Evolutionary conservation across 2,329 filamentous ascomycete genomes (phyloP), one percentile per base, ranked within the genome.

Genomic region (Cryphonectria carpinicola): DNA sequence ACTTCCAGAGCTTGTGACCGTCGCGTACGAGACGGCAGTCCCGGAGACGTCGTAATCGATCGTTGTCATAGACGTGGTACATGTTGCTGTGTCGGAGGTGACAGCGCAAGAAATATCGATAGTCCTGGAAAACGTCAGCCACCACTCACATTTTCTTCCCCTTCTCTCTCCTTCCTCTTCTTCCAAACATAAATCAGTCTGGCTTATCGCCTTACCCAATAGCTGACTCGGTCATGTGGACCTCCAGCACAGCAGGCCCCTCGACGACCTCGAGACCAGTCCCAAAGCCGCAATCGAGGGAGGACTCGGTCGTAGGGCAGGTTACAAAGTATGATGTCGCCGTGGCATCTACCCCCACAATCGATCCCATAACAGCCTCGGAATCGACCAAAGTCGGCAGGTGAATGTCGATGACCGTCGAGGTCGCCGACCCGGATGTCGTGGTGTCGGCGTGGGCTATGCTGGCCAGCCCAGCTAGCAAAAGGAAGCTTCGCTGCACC

Each of bases 311-410:
- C 39, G 71, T 72, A 0, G 76, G 75, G 73, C 76, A 78, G 35
- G 54, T 49, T 32, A 78, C 32, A 39, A 66, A 61, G 67, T 74
- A 77, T 2, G 72, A 65, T 1, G 77, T 77, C 11, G 75, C 74
- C 17, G 72, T 75, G 19, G 76, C 68, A 41, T 66, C 72, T n/a
- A 71, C 76, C 28, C 70, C 69, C 71, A 78, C 70, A 54, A 78
- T 73, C 1, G 75, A 78, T 25, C 70, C 77, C 49, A 73, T 68
- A 35, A 78, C 68, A 14, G 68, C 62, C 65, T 76, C 71, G 11
- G 49, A 28, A 37, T 73, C 73, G 28, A 68, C 25, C 11, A 28
- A 28, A 28, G 58, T 41, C 7, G 74, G 74, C 13, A 77, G n/a
- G 37, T 74, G 22, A 39, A 77, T 56, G 41, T 64, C 65, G 14